Conservation (phyloP, 2,329 filamentous ascomycete genomes). For the Zymoseptoria ardabiliae region DNA sequence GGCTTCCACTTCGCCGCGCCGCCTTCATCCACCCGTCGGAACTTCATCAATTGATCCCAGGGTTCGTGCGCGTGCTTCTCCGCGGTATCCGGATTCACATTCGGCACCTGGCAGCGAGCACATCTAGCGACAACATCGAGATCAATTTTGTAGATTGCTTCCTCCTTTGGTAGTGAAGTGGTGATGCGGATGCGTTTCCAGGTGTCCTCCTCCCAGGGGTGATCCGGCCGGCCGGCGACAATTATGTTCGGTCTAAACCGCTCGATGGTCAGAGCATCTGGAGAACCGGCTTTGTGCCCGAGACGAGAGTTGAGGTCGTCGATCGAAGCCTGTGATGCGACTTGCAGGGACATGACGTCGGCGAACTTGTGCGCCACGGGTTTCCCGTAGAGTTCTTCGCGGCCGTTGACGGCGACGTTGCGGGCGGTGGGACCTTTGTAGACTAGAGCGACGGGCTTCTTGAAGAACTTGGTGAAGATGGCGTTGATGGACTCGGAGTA, state of each 20-base stretch:
- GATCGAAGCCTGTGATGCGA: constrained; percentile 51
- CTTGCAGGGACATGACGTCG: constrained; percentile 51
- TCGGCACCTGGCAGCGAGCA: constrained; percentile 55
- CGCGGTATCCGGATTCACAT: constrained; percentile 57
- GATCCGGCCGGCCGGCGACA: constrained; percentile 42
- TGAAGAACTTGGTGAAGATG: constrained; percentile 50
- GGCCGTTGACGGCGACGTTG: constrained; percentile 50
- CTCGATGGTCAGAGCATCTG: constrained; percentile 48
- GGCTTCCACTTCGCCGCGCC: constrained; percentile 56
- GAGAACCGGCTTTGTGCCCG: constrained; percentile 31
- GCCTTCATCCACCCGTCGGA: constrained; percentile 52
- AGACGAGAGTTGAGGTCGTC: constrained; percentile 52
- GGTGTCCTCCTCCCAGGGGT: constrained; percentile 55
- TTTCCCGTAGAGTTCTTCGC: constrained; percentile 44
- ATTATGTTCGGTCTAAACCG: constrained; percentile 59
- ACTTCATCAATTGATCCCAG: constrained; percentile 56
- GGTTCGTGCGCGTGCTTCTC: constrained; percentile 52
- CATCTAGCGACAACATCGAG: constrained; percentile 55
- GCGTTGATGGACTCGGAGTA: constrained; percentile 47
- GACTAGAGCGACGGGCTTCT: constrained; percentile 49
- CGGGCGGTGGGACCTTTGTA: constrained; percentile 56
- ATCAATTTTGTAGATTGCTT: constrained; percentile 34
- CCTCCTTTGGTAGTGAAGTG: constrained; percentile 24
- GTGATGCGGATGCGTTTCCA: constrained; percentile 53
- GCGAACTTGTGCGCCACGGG: constrained; percentile 46